Percentiles rank a stretch among this genome's conserved stretches.
Conservation (phyloP, 305 asterid genomes). For the Fraxinus dipetala region DNA sequence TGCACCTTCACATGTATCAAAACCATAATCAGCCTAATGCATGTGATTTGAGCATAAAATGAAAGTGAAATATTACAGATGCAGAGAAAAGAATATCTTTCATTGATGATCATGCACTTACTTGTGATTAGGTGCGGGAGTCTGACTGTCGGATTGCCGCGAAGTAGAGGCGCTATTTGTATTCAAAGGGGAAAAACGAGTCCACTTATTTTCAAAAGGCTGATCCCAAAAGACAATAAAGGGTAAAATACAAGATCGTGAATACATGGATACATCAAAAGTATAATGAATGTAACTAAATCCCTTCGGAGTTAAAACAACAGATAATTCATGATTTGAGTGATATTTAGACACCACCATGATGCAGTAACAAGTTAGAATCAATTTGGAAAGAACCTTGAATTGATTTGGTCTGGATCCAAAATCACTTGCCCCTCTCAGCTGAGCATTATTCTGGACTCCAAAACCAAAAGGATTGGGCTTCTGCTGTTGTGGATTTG, state of each 20-base stretch:
- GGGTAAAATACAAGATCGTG: constrained; percentile 16
- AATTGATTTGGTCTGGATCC: constrained; percentile 58
- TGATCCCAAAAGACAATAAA: constrained; percentile 28
- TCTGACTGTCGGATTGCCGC: constrained; percentile 56
- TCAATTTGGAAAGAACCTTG: constrained; percentile 51
- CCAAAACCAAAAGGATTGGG: constrained; percentile 84
- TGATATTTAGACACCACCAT: not conserved
- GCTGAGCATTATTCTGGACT: constrained; percentile 52
- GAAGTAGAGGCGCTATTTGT: constrained; percentile 40
- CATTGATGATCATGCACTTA: constrained; percentile 31
- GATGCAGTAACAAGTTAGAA: constrained; percentile 7
- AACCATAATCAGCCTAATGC: constrained; percentile 27
- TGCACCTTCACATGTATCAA: constrained; percentile 62
- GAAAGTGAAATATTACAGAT: constrained; percentile 18
- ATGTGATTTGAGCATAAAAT: constrained; percentile 8
- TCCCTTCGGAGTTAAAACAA: not conserved
- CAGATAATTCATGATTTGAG: not conserved
- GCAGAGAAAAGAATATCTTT: constrained; percentile 8
- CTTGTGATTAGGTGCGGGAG: constrained; percentile 58
- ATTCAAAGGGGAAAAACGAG: constrained; percentile 47
- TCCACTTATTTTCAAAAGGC: constrained; percentile 91
- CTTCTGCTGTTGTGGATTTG: constrained; percentile 44
- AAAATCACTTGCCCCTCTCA: constrained; percentile 47
- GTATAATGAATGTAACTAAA: not conserved
- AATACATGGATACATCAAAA: constrained; percentile 4